Conservation (phyloP, 306 rosid genomes). For the Herpetospermum pedunculosum region DNA sequence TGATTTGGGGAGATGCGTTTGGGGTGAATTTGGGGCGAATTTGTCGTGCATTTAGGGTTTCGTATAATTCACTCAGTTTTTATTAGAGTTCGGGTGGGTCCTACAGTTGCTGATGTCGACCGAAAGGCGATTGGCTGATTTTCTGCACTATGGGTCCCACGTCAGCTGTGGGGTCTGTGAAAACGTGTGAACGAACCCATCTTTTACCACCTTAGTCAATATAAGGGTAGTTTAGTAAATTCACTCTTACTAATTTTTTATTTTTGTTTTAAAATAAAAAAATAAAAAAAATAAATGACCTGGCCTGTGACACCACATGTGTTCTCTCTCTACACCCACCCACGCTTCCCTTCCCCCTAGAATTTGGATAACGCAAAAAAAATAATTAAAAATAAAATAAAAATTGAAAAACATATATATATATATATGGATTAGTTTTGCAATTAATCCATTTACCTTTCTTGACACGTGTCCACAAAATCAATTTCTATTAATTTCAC, state of each 20-base stretch:
- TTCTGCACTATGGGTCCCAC: not conserved
- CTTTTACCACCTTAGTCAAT: not conserved
- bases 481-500: not conserved
- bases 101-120: conserved; percentile 5
- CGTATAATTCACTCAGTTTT: conserved; percentile 4
- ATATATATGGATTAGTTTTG: not conserved
- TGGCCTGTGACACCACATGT: not conserved
- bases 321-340: not conserved
- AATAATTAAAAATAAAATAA: too few species aligned
- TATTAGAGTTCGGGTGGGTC: not conserved
- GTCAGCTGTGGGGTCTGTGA: not conserved
- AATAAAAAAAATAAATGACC: not conserved
- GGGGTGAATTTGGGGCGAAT: conserved; percentile 9
- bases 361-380: not conserved
- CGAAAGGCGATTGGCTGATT: conserved; percentile 14
- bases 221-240: not conserved
- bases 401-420: not conserved
- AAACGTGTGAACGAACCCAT: conserved; percentile 9
- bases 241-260: not conserved
- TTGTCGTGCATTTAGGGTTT: conserved; percentile 18
- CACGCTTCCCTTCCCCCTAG: not conserved
- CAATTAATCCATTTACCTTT: not conserved
- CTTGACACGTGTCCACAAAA: not conserved
- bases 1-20: conserved; percentile 5
- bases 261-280: not conserved